Evolutionary conservation across 1,139 yeast genomes (phyloP), one percentile per base, ranked within the genome.

Genomic region (Zygosaccharomyces sapae): DNA sequence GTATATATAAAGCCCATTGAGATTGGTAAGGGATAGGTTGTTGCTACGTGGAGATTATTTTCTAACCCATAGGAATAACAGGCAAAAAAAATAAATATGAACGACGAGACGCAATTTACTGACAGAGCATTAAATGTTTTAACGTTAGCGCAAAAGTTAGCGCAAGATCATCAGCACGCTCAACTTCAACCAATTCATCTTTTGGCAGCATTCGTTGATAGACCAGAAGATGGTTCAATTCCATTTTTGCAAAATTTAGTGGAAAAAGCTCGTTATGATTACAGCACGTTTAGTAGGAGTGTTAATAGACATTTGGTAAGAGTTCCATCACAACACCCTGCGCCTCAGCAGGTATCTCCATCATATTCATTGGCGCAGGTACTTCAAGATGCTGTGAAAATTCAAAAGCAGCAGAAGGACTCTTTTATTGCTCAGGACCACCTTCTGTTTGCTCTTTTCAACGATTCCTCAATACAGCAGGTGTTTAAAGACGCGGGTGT

Each of bases 401-500:
- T 88, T 56, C 85, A 86, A 68, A 75, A 81, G 45, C 86, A 85
- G 59, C 99, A 92, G 65, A 92, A 92, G 68, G 99, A 92, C 68
- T 75, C 83, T 33, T 92, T 79, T 63, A 79, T 92, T 50, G 98
- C 96, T 1, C 97, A 92, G 70, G 99, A 92, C 68, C 99, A 92
- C 67, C 71, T 92, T 13, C 72, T 94, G 45, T 74, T 88, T 53
- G 97, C 97, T 0, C 72, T 94, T 44, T 72, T 92, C 48, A 94
- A 89, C 34, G 97, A 90, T 58, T 67, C 78, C 3, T 73, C 86
- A 2, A 76, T 90, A 39, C 77, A 86, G 65, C 74, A 78, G 45
- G 67, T 92, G n/a, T 78, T 90, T 61, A 87, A 87, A 63, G 94
- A 85, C 51, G 77, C 82, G 39, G 74, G 77, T 22, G 76, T 90